phyloP scores from a whole-genome alignment of 2,329 filamentous ascomycete genomes.

The Colletotrichum sp. region DNA sequence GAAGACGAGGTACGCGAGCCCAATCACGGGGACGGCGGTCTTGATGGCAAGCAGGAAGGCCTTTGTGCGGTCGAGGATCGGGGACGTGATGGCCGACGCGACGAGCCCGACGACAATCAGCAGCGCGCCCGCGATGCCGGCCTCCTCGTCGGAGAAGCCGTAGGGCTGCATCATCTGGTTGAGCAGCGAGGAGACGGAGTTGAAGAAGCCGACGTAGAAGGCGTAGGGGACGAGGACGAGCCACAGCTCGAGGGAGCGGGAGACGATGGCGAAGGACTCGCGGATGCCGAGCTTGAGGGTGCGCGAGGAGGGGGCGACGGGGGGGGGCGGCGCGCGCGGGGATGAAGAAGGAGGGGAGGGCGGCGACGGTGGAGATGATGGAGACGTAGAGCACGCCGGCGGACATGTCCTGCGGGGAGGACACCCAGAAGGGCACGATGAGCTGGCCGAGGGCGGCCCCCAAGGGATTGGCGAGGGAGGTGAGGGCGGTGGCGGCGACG shows the following conservation, averaged over 20 bases:
- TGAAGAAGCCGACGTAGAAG: conserved; percentile 92
- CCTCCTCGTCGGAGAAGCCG: conserved; percentile 81
- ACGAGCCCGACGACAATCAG: conserved; percentile 90
- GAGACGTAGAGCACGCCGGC: conserved; percentile 85
- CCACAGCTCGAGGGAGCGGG: conserved; percentile 74
- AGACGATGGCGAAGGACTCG: conserved; percentile 59
- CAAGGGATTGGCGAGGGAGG: conserved; percentile 86
- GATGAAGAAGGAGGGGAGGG: conserved; percentile 82
- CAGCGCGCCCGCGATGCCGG: conserved; percentile 87
- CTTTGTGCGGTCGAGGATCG: conserved; percentile 86
- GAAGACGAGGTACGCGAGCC: conserved; percentile 75
- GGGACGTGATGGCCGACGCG: conserved; percentile 75
- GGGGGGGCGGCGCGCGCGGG: conserved; percentile 78
- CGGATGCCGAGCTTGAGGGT: conserved; percentile 59
- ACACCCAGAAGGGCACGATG: conserved; percentile 80
- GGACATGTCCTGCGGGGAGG: conserved; percentile 68
- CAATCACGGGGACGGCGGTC: conserved; percentile 76
- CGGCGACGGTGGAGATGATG: conserved; percentile 73
- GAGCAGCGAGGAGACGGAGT: conserved; percentile 84
- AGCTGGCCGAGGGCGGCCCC: conserved; percentile 89
- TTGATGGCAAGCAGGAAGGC: conserved; percentile 77
- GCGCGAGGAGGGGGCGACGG: conserved; percentile 71
- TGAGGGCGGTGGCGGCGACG: conserved; percentile 85
- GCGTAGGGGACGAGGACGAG: conserved; percentile 82
- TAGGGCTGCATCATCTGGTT: conserved; percentile 92